Conservation (phyloP, 805 yeast genomes). For the Starmerella bacillaris region DNA sequence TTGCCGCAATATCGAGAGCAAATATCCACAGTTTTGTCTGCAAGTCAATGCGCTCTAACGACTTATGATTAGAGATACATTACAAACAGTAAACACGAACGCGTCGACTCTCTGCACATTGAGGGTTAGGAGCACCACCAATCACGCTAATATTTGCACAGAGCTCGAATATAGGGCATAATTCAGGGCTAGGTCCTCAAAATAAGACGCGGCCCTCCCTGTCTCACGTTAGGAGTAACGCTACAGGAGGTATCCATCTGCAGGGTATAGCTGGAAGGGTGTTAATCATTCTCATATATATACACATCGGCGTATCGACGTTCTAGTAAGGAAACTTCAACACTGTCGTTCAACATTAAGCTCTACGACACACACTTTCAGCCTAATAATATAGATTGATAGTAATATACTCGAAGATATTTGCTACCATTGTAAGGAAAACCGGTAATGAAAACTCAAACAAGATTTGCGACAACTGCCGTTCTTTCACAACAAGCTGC, state of each 20-base stretch:
- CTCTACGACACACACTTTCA: too few relatives aligned
- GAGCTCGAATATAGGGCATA: neutral
- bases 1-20: too few relatives aligned
- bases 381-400: too few relatives aligned
- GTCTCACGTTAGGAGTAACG: constrained; percentile 1
- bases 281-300: neutral
- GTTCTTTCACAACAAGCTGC: constrained; percentile 15
- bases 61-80: neutral
- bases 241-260: neutral
- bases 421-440: neutral
- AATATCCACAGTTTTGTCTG: too few relatives aligned
- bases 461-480: too few relatives aligned
- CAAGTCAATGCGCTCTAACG: neutral
- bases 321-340: neutral
- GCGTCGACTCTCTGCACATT: neutral
- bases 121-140: neutral
- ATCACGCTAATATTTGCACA: neutral
- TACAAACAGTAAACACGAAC: constrained; percentile 1
- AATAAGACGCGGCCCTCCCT: neutral
- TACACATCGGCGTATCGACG: neutral
- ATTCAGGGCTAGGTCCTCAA: neutral
- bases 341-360: too few relatives aligned
- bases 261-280: constrained; percentile 1
- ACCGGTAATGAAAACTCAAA: too few relatives aligned
- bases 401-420: too few relatives aligned